Evolutionary conservation across 2,329 filamentous ascomycete genomes (phyloP).

Genomic region (Diaporthe sp.): DNA sequence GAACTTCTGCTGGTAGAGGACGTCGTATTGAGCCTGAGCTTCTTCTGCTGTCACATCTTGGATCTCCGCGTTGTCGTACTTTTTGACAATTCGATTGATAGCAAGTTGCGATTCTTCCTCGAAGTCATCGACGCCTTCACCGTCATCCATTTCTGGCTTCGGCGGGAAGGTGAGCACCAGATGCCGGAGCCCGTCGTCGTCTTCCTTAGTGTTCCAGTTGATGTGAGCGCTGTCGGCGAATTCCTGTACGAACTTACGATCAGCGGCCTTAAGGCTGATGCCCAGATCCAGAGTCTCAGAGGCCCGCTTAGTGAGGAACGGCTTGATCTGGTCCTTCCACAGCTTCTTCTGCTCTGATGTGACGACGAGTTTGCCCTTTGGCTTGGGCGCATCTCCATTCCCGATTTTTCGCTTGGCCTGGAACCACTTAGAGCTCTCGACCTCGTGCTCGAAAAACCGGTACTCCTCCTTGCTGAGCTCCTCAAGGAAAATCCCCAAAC

Average conservation of each 20-base stretch:
- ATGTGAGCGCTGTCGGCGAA: conserved; percentile 76
- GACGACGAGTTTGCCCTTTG: conserved; percentile 77
- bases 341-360: conserved; percentile 85
- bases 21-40: conserved; percentile 82
- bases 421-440: conserved; percentile 91
- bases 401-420: conserved; percentile 85
- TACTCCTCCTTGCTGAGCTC: conserved; percentile 91
- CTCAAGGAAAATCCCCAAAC: conserved; percentile 82
- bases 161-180: conserved; percentile 66
- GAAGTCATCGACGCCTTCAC: conserved; percentile 79
- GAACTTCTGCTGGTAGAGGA: conserved; percentile 92
- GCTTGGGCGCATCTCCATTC: conserved; percentile 72
- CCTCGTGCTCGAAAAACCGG: conserved; percentile 92
- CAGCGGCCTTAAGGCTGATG: conserved; percentile 79
- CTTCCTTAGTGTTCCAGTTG: conserved; percentile 70
- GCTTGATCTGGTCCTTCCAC: conserved; percentile 84
- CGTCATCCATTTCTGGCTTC: conserved; percentile 58
- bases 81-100: conserved; percentile 86
- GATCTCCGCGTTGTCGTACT: conserved; percentile 91
- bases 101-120: conserved; percentile 90
- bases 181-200: conserved; percentile 68
- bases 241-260: conserved; percentile 94
- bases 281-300: conserved; percentile 80
- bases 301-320: conserved; percentile 81
- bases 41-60: conserved; percentile 85